Evolutionary conservation across 768 basidiomycete species (phyloP).

Genomic region (Termitomyces heimii): DNA sequence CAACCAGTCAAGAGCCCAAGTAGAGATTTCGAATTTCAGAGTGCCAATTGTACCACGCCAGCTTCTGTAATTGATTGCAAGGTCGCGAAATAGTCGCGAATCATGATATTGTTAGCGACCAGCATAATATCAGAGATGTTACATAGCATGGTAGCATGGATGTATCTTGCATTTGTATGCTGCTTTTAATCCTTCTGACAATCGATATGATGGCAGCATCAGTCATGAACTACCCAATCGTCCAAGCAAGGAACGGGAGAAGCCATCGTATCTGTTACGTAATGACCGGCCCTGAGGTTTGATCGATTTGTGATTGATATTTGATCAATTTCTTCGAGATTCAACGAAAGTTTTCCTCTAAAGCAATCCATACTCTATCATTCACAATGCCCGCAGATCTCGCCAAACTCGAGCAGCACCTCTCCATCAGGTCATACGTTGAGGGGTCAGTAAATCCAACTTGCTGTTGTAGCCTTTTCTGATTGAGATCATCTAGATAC

Average conservation of each 20-base stretch:
- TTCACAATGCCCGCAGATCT: constrained; percentile 61
- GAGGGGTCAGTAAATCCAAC: constrained; percentile 65
- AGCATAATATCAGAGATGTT: not conserved
- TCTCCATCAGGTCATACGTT: constrained; percentile 81
- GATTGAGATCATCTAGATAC: constrained; percentile 47
- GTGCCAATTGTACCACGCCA: not conserved
- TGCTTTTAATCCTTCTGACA: not conserved
- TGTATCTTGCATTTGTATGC: not conserved
- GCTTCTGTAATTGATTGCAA: not conserved
- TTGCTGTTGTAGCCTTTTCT: constrained; percentile 5
- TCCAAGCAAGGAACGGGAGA: not conserved
- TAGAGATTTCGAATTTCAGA: not conserved
- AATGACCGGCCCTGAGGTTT: constrained; percentile 21
- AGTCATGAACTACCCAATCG: too few species aligned
- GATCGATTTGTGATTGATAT: constrained; percentile 9
- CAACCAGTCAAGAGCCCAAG: not conserved
- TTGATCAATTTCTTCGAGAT: constrained; percentile 1
- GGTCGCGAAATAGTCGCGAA: not conserved
- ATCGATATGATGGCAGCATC: not conserved
- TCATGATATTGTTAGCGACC: not conserved
- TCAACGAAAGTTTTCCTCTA: constrained; percentile 16
- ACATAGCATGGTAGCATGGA: not conserved
- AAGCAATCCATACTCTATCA: constrained; percentile 17
- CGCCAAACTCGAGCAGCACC: constrained; percentile 77
- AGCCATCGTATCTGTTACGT: constrained; percentile 12